A percentile compares a stretch with the other conserved stretches of the same genome.
Evolutionary conservation across 1,139 yeast species (phyloP).

Genomic region (Kodamaea plutei): DNA sequence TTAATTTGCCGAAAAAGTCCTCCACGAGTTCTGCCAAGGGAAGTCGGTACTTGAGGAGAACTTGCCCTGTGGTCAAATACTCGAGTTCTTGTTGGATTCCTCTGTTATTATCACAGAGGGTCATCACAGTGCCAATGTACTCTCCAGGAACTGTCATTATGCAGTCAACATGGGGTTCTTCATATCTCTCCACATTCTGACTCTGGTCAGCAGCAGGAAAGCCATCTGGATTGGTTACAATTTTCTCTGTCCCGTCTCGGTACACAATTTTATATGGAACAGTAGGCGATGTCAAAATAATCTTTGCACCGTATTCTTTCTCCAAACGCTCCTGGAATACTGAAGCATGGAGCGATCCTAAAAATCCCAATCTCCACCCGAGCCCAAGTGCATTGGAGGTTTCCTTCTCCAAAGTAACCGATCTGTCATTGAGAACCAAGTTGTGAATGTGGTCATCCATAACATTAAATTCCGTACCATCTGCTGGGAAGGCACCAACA

Average conservation of each 20-base stretch:
- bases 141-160: constrained; percentile 90
- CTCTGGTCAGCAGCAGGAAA: constrained; percentile 61
- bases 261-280: constrained; percentile 81
- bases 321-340: constrained; percentile 90
- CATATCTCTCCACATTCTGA: constrained; percentile 51
- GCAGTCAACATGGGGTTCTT: constrained; percentile 91
- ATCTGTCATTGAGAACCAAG: constrained; percentile 83
- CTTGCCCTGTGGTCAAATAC: constrained; percentile 78
- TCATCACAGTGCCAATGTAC: constrained; percentile 80
- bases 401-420: constrained; percentile 84
- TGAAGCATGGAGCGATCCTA: constrained; percentile 92
- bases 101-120: constrained; percentile 77
- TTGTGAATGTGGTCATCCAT: constrained; percentile 89
- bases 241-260: constrained; percentile 57
- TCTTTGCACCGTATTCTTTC: constrained; percentile 88
- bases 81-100: constrained; percentile 80
- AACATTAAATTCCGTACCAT: constrained; percentile 83
- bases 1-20: constrained; percentile 89
- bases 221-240: constrained; percentile 86
- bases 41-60: constrained; percentile 67
- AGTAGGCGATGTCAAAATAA: constrained; percentile 92
- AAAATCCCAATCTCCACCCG: constrained; percentile 95
- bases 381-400: constrained; percentile 93
- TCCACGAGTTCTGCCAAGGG: constrained; percentile 91
- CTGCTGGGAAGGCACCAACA: constrained; percentile 97